Conservation (phyloP, 371 early-diverging fungal genomes). For the Mucor indicus region DNA sequence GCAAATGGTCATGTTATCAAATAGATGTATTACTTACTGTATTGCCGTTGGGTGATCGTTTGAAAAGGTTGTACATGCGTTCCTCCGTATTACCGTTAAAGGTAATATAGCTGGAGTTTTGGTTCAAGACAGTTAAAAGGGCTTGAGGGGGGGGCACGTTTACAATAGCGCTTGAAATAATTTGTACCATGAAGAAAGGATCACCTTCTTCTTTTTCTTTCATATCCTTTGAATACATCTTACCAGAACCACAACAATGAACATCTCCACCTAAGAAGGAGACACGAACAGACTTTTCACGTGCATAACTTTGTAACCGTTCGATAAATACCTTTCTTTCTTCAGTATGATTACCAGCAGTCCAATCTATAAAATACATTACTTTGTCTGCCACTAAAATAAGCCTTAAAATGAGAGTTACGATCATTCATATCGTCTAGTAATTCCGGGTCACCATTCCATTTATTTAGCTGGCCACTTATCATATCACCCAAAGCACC, state of each 20-base stretch:
- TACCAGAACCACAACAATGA: conserved; percentile 74
- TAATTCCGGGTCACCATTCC: conserved; percentile 81
- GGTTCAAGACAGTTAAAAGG: conserved; percentile 22
- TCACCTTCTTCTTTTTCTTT: conserved; percentile 52
- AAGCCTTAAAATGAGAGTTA: neutral
- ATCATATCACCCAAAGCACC: conserved; percentile 51
- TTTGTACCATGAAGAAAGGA: conserved; percentile 66
- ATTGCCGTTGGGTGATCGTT: conserved; percentile 26
- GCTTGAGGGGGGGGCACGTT: conserved; percentile 50
- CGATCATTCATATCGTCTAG: conserved; percentile 74
- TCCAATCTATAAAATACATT: conserved; percentile 46
- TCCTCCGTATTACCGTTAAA: conserved; percentile 34
- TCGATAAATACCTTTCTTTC: conserved; percentile 69
- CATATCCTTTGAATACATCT: conserved; percentile 54
- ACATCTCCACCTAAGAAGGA: conserved; percentile 84
- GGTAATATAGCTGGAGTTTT: conserved; percentile 17
- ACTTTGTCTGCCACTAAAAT: conserved; percentile 14
- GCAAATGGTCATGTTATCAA: neutral
- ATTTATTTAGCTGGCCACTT: conserved; percentile 40
- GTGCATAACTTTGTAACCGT: conserved; percentile 70
- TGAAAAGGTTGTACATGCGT: conserved; percentile 32
- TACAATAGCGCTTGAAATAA: conserved; percentile 72
- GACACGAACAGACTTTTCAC: conserved; percentile 60
- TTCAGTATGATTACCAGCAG: conserved; percentile 60
- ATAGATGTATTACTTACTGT: conserved; percentile 10